A percentile compares a stretch with the other conserved stretches of the same genome.
Evolutionary conservation across 345 rosid species (phyloP).

Genomic region (Populus tremula): DNA sequence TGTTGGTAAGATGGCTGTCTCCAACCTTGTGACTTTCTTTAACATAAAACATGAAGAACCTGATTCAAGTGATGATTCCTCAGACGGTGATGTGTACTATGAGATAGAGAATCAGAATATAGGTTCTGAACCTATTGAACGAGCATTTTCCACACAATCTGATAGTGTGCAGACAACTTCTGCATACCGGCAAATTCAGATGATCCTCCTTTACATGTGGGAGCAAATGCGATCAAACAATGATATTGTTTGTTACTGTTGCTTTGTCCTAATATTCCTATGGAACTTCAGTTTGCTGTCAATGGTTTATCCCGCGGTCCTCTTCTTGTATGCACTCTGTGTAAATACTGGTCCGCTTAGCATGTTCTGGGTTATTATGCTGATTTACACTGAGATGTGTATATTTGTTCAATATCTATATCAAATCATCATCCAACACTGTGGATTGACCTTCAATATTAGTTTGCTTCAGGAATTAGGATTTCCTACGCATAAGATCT

Average conservation of each 20-base stretch:
- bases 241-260: slow-evolving; percentile 44
- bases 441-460: slow-evolving; percentile 21
- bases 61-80: slow-evolving; percentile 15
- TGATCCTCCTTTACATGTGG: slow-evolving; percentile 38
- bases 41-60: slow-evolving; percentile 30
- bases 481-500: slow-evolving; percentile 37
- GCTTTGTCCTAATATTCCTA: slow-evolving; percentile 39
- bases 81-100: slow-evolving; percentile 33
- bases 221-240: slow-evolving; percentile 41
- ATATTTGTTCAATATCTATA: slow-evolving; percentile 40
- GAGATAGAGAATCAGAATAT: slow-evolving; percentile 35
- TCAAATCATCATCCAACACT: slow-evolving; percentile 44
- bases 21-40: slow-evolving; percentile 32
- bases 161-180: slow-evolving; percentile 16
- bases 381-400: slow-evolving; percentile 41
- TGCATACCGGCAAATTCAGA: slow-evolving; percentile 27
- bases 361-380: slow-evolving; percentile 43
- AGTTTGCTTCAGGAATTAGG: slow-evolving; percentile 38
- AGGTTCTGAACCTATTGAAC: slow-evolving; percentile 22
- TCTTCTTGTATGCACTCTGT: slow-evolving; percentile 42
- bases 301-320: slow-evolving; percentile 41
- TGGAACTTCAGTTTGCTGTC: slow-evolving; percentile 49
- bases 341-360: slow-evolving; percentile 37
- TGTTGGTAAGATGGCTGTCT: slow-evolving; percentile 36
- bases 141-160: slow-evolving; percentile 22